Base-by-base conservation (phyloP, 495 filamentous ascomycete species). In the Cercophora samala region DNA sequence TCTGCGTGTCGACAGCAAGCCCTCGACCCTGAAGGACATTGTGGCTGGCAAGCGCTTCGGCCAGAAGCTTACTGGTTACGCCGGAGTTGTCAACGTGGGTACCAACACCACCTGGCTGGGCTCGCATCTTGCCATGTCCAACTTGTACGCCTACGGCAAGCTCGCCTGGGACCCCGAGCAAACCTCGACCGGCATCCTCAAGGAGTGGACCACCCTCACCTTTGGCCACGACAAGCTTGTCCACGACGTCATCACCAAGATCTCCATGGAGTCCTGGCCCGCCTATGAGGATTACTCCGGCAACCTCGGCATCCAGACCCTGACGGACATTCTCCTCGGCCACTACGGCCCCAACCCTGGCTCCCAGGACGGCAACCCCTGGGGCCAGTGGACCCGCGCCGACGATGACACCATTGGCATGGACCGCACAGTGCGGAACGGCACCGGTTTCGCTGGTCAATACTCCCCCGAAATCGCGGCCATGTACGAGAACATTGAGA, bases 361-460 rank as follows among this genome's bases (percentile, higher is more conserved):
- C 5, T 86, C 85, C 0, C 85, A 89, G 73, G 89, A 92, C 71
- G 79, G 81, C 67, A 92, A 91, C 72, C 82, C 84, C 13, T 91
- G 86, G 84, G 89, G 89, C 11, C 88, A 90, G 69, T 92, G 89
- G 89, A 91, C 89, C 1, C 85, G 89, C 21, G 88, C 88, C 6
- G 85, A 88, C 68, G 60, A 69, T 4, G 64, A 72, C 17, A 72
- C 76, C n/a, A 87, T 92, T 66, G 89, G 89, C 21, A 91, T 91
- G 89, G 89, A 92, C 72, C 84, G 89, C 23, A 91, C 89, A 0
- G 84, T 90, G 0, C 73, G 69, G 56, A 91, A 87, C 63, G 89
- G 89, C 18, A 91, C 89, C 1, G 85, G 86, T 4, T 85, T 78
- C 68, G 77, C 88, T 0, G 87, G 88, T 9, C 88, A 90, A 65